Conservation (phyloP, 164 flowering plant species). For the Vitis labrusca region DNA sequence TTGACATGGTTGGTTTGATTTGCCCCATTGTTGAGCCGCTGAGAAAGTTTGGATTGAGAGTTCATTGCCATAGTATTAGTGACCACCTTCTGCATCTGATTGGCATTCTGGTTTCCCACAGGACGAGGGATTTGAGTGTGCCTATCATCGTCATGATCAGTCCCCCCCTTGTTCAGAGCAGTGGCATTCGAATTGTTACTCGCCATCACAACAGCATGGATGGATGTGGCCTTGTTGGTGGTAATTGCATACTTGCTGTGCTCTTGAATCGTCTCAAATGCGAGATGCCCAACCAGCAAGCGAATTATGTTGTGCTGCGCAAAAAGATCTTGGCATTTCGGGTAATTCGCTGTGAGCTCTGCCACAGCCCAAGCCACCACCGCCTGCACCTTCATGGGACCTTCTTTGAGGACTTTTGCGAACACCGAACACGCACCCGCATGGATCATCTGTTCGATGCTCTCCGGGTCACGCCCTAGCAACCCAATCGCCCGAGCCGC, state of each 20-base stretch:
- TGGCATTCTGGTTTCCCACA: conserved; percentile 18
- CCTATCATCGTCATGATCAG: conserved; percentile 15
- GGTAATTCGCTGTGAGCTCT: conserved; percentile 39
- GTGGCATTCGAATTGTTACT: conserved; percentile 12
- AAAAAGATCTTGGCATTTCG: conserved; percentile 51
- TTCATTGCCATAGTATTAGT: conserved; percentile 32
- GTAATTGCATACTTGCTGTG: conserved; percentile 56
- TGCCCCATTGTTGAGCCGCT: neutral
- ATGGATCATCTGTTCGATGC: conserved; percentile 50
- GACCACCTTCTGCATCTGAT: conserved; percentile 39
- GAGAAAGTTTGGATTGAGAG: conserved; percentile 10
- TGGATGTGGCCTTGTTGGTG: conserved; percentile 38
- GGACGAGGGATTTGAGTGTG: conserved; percentile 19
- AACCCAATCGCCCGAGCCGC: conserved; percentile 57
- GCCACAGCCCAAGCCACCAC: conserved; percentile 59
- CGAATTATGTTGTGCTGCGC: conserved; percentile 50
- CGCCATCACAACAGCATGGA: conserved; percentile 48
- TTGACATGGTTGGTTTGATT: conserved; percentile 6
- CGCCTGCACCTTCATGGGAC: conserved; percentile 58
- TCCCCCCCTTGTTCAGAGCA: neutral
- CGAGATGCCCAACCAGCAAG: conserved; percentile 48
- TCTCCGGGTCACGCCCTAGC: conserved; percentile 50
- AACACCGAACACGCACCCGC: conserved; percentile 54
- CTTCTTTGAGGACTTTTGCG: conserved; percentile 56
- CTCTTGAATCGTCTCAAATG: conserved; percentile 58